Conservation (phyloP, 2,329 filamentous ascomycete genomes). For the Penicillium sclerotigenum region DNA sequence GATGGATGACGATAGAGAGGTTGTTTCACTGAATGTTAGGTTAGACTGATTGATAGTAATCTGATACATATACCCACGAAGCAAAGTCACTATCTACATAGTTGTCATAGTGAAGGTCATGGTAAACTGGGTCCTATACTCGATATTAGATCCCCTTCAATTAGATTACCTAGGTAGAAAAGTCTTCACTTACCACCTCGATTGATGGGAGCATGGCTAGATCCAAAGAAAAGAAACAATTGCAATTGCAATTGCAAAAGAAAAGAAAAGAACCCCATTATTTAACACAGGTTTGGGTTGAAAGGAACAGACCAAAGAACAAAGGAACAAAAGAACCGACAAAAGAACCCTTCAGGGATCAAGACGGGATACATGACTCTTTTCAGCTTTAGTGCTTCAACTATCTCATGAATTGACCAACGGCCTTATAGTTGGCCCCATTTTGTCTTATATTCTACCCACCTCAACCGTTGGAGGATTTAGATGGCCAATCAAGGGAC, state of each 20-base stretch:
- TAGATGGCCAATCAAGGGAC: too few species aligned
- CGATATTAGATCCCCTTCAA: not conserved
- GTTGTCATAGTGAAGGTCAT: not conserved
- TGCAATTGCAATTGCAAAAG: not conserved
- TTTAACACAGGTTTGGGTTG: not conserved
- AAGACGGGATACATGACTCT: not conserved
- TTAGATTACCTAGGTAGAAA: too few species aligned
- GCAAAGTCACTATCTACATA: not conserved
- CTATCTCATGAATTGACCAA: not conserved
- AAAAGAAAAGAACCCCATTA: not conserved
- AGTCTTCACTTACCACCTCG: not conserved
- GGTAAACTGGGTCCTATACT: conserved; percentile 11
- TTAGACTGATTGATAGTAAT: not conserved
- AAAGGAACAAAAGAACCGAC: too few species aligned
- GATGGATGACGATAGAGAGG: conserved; percentile 1
- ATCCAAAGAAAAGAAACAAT: not conserved
- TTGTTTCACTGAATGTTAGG: not conserved
- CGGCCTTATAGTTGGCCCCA: not conserved
- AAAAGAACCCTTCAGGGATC: not conserved
- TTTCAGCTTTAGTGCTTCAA: not conserved
- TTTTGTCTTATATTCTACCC: not conserved
- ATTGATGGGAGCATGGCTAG: not conserved
- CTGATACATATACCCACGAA: not conserved
- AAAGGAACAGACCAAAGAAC: too few species aligned
- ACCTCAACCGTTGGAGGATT: not conserved